Conservation (phyloP, 2,329 filamentous ascomycete genomes). For the Penicillium rolfsii region DNA sequence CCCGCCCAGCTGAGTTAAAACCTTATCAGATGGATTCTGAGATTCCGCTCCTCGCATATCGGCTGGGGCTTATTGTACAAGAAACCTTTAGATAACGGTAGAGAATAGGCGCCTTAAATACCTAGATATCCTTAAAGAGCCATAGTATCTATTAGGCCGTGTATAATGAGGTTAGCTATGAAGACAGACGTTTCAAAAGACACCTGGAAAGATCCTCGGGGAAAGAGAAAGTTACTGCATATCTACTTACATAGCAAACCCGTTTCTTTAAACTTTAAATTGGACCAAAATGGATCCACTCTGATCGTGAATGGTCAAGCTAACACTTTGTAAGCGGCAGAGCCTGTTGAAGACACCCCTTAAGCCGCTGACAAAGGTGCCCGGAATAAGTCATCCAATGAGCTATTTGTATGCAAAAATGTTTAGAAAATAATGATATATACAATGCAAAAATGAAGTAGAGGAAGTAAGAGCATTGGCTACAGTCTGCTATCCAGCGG, state of each 20-base stretch:
- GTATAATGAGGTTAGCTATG: too few relatives aligned
- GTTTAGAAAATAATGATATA: not conserved
- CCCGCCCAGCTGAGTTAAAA: not conserved
- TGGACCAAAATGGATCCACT: too few relatives aligned
- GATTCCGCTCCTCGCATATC: not conserved
- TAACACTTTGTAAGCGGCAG: not conserved
- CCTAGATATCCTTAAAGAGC: too few relatives aligned
- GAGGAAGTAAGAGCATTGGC: not conserved
- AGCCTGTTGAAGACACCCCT: not conserved
- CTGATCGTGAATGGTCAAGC: not conserved
- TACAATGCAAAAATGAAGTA: not conserved
- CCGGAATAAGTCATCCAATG: not conserved
- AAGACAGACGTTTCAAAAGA: too few relatives aligned
- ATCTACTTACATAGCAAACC: too few relatives aligned
- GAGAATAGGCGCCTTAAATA: too few relatives aligned
- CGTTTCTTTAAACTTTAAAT: too few relatives aligned
- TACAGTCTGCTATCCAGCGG: constrained; percentile 6
- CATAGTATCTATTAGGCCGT: too few relatives aligned
- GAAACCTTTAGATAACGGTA: too few relatives aligned
- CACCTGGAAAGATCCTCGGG: too few relatives aligned
- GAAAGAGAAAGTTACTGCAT: too few relatives aligned
- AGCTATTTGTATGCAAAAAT: not conserved
- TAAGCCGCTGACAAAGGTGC: not conserved
- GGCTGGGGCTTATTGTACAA: too few relatives aligned
- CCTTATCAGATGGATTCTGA: not conserved